Evolutionary conservation across 192 early-diverging fungal genomes (phyloP), one percentile per base, ranked within the genome.

Genomic region (Coemansia sp.): DNA sequence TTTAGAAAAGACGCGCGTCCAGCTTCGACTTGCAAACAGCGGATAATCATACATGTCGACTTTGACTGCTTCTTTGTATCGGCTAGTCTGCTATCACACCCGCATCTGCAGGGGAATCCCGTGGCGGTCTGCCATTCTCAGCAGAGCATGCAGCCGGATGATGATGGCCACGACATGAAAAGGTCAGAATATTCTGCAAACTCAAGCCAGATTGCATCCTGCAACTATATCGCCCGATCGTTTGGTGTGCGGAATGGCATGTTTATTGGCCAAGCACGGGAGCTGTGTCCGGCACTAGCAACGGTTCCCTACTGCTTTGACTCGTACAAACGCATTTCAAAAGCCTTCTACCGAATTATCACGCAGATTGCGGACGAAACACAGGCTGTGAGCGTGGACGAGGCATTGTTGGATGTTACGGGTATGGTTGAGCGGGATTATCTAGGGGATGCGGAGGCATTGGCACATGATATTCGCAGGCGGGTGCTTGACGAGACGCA

Each of bases 1-100:
- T 21, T 32, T 12, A 43, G 40, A 25, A 54, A 40, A 16, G 29
- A n/a, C 8, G 3, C 14, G 7, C 27, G 5, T 9, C 3, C 51
- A n/a, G 44, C 31, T 30, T 4, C 21, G 19, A 16, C 35, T 43
- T 3, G 47, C 30, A 9, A 25, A 49, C 58, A 51, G 49, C 49
- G 69, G 5, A 63, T 79, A 7, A 82, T 88, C 33, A 86, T 93
- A 82, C 93, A 97, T 67, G 82, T 92, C 6, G 95, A 95, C 54
- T 90, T 97, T 77, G 95, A 97, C 79, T 95, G 92, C 67, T 97
- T 95, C 56, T 97, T 97, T 76, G 93, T 88, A 0, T 91, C 93
- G 0, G 92, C 90, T 3, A 88, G 87, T 0, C 68, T 93, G 28
- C 78, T 83, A 44, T 81, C 82, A 1, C 73, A 87, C 8, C 95